These are phyloP conservation scores for Pyrus pyrifolia DNA, from an alignment of 306 rosid species.

Conservation along the genomic window DNA sequence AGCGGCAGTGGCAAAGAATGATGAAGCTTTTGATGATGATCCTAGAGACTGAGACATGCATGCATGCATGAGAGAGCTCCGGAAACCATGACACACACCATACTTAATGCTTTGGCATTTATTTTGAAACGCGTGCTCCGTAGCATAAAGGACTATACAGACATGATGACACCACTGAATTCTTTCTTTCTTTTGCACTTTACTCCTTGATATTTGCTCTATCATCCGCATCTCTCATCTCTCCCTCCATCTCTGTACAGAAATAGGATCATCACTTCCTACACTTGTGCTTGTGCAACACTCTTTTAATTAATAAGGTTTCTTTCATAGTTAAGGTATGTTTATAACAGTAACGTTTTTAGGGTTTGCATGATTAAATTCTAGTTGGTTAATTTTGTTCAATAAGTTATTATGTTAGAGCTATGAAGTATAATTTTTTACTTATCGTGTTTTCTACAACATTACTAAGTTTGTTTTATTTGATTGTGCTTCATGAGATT, in stretches of 20 bases:
- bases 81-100: slow-evolving; percentile 32
- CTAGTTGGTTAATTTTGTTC: no score
- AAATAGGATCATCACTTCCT: neutral
- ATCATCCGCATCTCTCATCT: neutral
- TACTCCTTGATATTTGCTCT: slow-evolving; percentile 1
- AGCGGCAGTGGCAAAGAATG: neutral
- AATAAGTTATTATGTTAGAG: no score
- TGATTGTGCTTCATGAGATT: no score
- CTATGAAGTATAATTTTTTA: no score
- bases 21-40: neutral
- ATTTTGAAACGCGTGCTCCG: slow-evolving; percentile 66
- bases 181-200: slow-evolving; percentile 14
- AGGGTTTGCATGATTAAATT: no score
- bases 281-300: no score
- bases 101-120: slow-evolving; percentile 36
- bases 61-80: slow-evolving; percentile 11
- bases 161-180: neutral
- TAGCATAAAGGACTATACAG: slow-evolving; percentile 16
- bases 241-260: neutral
- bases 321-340: no score
- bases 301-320: no score
- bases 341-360: no score
- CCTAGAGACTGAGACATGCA: neutral
- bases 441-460: no score
- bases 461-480: no score